Percentiles rank a stretch among this genome's conserved stretches.
phyloP scores from a whole-genome alignment of 2,329 filamentous ascomycete species.

The Eutypa lata region DNA sequence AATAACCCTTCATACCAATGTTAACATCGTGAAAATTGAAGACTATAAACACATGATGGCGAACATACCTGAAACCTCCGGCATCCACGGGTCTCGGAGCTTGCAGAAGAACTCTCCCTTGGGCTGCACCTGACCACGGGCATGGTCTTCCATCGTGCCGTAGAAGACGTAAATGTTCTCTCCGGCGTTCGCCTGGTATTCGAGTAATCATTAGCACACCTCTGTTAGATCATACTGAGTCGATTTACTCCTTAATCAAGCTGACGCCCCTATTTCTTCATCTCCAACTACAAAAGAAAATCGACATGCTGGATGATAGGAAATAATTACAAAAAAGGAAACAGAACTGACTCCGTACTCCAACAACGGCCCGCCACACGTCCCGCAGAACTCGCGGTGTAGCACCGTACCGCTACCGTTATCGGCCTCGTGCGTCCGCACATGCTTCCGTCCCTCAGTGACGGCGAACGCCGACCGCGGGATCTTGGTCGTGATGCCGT shows the following conservation, averaged over 20 bases:
- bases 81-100: slow-evolving; percentile 27
- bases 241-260: too few species aligned
- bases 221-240: too few species aligned
- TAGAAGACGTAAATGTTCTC: slow-evolving; percentile 28
- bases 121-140: slow-evolving; percentile 23
- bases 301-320: too few species aligned
- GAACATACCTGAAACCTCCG: slow-evolving; percentile 16
- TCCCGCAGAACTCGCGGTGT: slow-evolving; percentile 50
- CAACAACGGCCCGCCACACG: slow-evolving; percentile 47
- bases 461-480: slow-evolving; percentile 40
- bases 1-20: too few species aligned
- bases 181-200: slow-evolving; percentile 19
- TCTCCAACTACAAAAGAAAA: too few species aligned
- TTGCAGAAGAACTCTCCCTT: slow-evolving; percentile 30
- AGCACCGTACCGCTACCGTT: slow-evolving; percentile 46
- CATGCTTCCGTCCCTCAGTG: slow-evolving; percentile 26
- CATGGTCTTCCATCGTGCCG: slow-evolving; percentile 26
- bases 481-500: slow-evolving; percentile 50
- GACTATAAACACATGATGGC: not conserved
- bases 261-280: too few species aligned
- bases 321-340: too few species aligned
- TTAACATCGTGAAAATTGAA: too few species aligned
- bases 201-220: not conserved
- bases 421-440: slow-evolving; percentile 44
- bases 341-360: slow-evolving; percentile 46